phyloP scores from a whole-genome alignment of 2,329 filamentous ascomycete genomes.

The Talaromyces pinophilus region DNA sequence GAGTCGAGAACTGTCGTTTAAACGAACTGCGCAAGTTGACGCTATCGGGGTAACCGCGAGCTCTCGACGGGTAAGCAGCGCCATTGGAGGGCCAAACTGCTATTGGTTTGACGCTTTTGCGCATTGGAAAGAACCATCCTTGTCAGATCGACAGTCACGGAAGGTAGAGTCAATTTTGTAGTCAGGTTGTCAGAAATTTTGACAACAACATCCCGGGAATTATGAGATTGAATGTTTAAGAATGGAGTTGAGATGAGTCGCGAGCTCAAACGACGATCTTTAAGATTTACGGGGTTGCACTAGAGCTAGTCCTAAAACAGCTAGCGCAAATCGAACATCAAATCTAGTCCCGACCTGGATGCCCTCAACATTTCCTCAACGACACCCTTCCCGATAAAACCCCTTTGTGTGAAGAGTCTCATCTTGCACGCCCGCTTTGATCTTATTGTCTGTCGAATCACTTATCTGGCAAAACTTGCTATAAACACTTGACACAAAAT shows the following conservation, averaged over 20 bases:
- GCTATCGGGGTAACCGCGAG: conserved; percentile 10
- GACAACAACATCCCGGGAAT: neutral
- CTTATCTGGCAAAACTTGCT: neutral
- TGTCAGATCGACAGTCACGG: neutral
- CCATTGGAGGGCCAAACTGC: conserved; percentile 20
- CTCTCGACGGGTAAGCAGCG: conserved; percentile 15
- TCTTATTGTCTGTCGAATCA: neutral
- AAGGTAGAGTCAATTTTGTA: neutral
- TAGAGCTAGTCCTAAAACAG: conserved; percentile 13
- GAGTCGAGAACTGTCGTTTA: neutral
- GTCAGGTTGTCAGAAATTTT: neutral
- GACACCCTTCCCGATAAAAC: neutral
- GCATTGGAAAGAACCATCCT: conserved; percentile 22
- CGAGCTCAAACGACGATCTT: neutral
- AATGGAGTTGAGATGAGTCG: neutral
- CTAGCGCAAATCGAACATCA: conserved; percentile 12
- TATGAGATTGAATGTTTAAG: neutral
- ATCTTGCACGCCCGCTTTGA: neutral
- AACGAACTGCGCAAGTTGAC: neutral
- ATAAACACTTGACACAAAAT: conserved; percentile 44
- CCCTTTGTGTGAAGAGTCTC: neutral
- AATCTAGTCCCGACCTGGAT: conserved; percentile 15
- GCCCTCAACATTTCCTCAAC: neutral
- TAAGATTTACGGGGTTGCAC: neutral
- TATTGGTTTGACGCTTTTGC: conserved; percentile 14